Percentiles rank a stretch among this genome's conserved stretches.
phyloP scores from a whole-genome alignment of 768 basidiomycete genomes.

The Suillus discolor region DNA sequence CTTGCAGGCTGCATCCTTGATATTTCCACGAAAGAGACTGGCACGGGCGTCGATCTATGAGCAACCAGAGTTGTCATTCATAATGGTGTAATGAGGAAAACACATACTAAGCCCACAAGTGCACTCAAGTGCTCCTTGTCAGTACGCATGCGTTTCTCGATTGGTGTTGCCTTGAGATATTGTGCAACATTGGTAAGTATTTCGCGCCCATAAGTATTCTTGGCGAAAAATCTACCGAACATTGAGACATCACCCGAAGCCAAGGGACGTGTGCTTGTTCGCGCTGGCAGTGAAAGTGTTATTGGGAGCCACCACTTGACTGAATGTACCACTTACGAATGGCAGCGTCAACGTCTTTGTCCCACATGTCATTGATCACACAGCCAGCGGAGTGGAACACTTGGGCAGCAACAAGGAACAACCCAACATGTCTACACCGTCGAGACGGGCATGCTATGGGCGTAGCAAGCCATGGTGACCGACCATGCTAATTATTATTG shows the following conservation, averaged over 20 bases:
- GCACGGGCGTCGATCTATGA: too few relatives aligned
- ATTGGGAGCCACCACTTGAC: background rate
- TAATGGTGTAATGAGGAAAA: too few relatives aligned
- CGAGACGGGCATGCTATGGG: background rate
- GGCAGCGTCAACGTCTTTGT: background rate
- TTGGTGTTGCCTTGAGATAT: too few relatives aligned
- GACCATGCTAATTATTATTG: background rate
- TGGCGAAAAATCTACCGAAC: too few relatives aligned
- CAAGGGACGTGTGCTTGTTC: background rate
- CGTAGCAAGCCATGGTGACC: background rate
- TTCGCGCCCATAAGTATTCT: too few relatives aligned
- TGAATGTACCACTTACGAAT: background rate
- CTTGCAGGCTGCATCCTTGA: too few relatives aligned
- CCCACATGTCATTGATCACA: conserved; percentile 2
- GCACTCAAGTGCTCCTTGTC: too few relatives aligned
- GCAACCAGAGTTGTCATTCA: too few relatives aligned
- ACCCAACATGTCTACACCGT: background rate
- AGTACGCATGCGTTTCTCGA: too few relatives aligned
- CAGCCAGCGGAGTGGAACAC: background rate
- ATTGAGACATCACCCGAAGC: background rate
- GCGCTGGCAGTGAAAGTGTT: background rate
- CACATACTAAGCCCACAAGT: too few relatives aligned
- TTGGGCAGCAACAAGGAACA: background rate
- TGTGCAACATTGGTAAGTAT: too few relatives aligned
- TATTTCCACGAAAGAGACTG: too few relatives aligned